Evolutionary conservation across 441 rosid genomes (phyloP).

Genomic region (Sinapis alba): DNA sequence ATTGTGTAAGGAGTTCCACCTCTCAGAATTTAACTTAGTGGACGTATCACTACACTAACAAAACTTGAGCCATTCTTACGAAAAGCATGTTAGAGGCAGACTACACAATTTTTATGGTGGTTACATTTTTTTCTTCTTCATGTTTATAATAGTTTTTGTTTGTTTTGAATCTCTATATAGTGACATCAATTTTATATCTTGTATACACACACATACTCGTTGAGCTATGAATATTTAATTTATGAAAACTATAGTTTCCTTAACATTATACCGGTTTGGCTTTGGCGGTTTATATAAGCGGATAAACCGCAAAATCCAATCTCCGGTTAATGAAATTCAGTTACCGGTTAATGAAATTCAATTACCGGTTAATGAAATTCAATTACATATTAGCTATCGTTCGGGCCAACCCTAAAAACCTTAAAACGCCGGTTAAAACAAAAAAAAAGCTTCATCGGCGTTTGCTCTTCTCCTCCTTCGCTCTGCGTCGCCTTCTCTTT

Average conservation of each 20-base stretch:
- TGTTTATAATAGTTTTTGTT: neutral
- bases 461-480: neutral
- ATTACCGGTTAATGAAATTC: neutral
- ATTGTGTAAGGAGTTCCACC: neutral
- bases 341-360: too few relatives aligned
- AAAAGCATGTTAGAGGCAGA: neutral
- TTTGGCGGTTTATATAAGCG: neutral
- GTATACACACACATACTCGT: neutral
- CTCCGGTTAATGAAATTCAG: too few relatives aligned
- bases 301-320: neutral
- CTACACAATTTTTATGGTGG: too few relatives aligned
- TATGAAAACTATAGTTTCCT: neutral
- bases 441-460: constrained; percentile 10
- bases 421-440: constrained; percentile 24
- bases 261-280: neutral
- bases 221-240: neutral
- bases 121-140: too few relatives aligned
- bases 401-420: constrained; percentile 30
- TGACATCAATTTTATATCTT: neutral
- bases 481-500: neutral
- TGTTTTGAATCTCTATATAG: neutral
- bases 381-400: neutral
- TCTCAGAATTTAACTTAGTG: too few relatives aligned
- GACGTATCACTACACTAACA: too few relatives aligned
- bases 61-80: too few relatives aligned